Evolutionary conservation across 306 rosid species (phyloP), one percentile per base, ranked within the genome.

Genomic region (Quercus ilex): DNA sequence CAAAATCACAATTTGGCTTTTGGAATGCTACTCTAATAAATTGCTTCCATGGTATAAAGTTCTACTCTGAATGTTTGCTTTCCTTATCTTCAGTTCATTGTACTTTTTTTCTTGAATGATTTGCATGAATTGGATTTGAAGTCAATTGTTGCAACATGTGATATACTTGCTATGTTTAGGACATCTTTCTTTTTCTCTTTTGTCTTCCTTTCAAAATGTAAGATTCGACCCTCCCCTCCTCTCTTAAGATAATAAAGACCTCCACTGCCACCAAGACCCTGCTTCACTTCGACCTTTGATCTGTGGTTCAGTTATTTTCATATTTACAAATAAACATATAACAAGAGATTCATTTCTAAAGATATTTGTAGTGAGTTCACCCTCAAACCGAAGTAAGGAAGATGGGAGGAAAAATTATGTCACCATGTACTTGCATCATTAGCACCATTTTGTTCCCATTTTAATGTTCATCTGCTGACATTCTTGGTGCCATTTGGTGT

Each of bases 11-110:
- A 58, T 89, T 77, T 86, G 81, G 81, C 97, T 95, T 86, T 83
- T 95, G 86, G 92, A 91, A 75, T 92, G 96, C 89, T 95, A 78
- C 87, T 85, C 96, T 62, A 77, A 81, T 80, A 90, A 91, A 90
- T 73, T 92, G 84, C 88, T 92, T 78, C 91, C 98, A 57, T 89
- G 98, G 99, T 92, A 95, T 63, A 78, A 25, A 23, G 43, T 72
- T 76, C 52, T 79, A 69, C 56, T n/a, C 72, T 67, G 51, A 35
- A 64, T 35, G 26, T 35, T 33, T 19, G 13, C 23, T 67, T 67
- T 67, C 51, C 15, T 7, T 67, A 31, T 1, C n/a, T 35, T 59
- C 30, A 59, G 67, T 59, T 59, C 67, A 4, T 10, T 18, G 8
- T 33, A n/a, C 71, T 41, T 41, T 67, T 67, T 49, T 10, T 21